These are phyloP conservation scores for Cymbidium sinense DNA, from an alignment of 106 monocot genomes.

Conservation along the genomic window DNA sequence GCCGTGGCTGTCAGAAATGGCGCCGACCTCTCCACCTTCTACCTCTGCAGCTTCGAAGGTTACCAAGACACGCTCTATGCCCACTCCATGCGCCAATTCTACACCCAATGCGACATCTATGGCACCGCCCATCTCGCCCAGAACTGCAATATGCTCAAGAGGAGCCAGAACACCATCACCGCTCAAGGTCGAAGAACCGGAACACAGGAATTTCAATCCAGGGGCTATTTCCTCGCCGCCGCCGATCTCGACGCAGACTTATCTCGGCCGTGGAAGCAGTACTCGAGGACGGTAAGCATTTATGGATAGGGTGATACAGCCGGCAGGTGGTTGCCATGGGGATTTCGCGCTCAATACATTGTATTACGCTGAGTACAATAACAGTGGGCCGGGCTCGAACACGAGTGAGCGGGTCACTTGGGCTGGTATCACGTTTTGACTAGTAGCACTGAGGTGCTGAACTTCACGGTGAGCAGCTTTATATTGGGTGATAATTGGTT, in stretches of 20 bases:
- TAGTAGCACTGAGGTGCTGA: constrained; percentile 27
- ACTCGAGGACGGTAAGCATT: constrained; percentile 68
- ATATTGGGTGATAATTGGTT: constrained; percentile 60
- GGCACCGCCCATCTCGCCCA: constrained; percentile 88
- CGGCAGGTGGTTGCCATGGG: constrained; percentile 78
- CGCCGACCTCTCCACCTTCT: constrained; percentile 74
- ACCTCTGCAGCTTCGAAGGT: constrained; percentile 68
- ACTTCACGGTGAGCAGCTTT: constrained; percentile 57
- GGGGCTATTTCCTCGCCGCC: constrained; percentile 31
- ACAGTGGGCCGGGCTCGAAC: constrained; percentile 44
- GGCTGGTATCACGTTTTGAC: constrained; percentile 47
- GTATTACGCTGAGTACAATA: constrained; percentile 66
- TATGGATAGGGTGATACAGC: constrained; percentile 44
- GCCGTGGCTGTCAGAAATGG: constrained; percentile 71
- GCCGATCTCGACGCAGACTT: constrained; percentile 43
- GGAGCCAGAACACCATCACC: constrained; percentile 63
- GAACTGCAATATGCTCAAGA: constrained; percentile 68
- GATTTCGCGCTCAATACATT: constrained; percentile 59
- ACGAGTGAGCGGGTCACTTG: constrained; percentile 44
- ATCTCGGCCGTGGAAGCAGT: constrained; percentile 79
- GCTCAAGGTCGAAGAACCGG: constrained; percentile 83
- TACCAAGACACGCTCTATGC: constrained; percentile 87
- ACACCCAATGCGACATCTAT: constrained; percentile 65
- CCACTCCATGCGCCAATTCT: constrained; percentile 79
- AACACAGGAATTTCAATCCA: constrained; percentile 85